Evolutionary conservation across 1,284 basidiomycete species (phyloP).

Genomic region (Testicularia cyperi): DNA sequence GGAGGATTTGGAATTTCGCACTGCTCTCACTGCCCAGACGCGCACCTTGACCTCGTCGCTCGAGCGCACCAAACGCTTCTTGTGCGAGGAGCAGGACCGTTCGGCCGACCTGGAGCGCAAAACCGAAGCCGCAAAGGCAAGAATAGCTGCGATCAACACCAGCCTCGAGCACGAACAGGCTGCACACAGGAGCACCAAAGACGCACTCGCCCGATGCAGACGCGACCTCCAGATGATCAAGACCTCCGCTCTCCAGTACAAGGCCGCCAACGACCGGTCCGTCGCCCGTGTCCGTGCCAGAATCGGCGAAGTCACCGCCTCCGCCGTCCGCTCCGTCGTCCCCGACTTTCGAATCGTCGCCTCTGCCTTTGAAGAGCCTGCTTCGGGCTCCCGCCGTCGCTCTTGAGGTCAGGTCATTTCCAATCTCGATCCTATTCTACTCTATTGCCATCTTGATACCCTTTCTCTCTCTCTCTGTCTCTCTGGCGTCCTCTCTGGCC

Average conservation of each 20-base stretch:
- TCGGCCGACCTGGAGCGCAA: slow-evolving; percentile 35
- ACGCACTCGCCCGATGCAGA: slow-evolving; percentile 29
- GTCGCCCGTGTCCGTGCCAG: slow-evolving; percentile 28
- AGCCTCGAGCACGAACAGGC: slow-evolving; percentile 24
- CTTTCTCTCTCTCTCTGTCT: too few species aligned
- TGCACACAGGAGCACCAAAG: slow-evolving; percentile 38
- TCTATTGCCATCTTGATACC: too few species aligned
- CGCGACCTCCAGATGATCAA: slow-evolving; percentile 36
- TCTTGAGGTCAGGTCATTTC: too few species aligned
- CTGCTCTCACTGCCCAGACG: slow-evolving; percentile 36
- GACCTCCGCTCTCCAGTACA: slow-evolving; percentile 38
- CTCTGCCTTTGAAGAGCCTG: slow-evolving; percentile 19
- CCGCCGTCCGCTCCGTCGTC: slow-evolving; percentile 30
- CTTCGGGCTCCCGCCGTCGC: too few species aligned
- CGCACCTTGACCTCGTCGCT: slow-evolving; percentile 26
- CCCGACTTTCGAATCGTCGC: slow-evolving; percentile 43
- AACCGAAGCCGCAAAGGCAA: slow-evolving; percentile 32
- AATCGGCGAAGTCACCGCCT: slow-evolving; percentile 43
- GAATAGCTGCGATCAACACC: slow-evolving; percentile 7
- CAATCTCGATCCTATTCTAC: too few species aligned
- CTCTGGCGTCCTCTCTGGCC: too few species aligned
- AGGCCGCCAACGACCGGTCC: slow-evolving; percentile 28
- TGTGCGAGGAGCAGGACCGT: slow-evolving; percentile 30
- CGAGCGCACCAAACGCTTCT: slow-evolving; percentile 33
- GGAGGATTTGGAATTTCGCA: slow-evolving; percentile 43